A percentile compares a stretch with the other conserved stretches of the same genome.
phyloP scores from a whole-genome alignment of 106 monocot species.

The Acorus calamus region DNA sequence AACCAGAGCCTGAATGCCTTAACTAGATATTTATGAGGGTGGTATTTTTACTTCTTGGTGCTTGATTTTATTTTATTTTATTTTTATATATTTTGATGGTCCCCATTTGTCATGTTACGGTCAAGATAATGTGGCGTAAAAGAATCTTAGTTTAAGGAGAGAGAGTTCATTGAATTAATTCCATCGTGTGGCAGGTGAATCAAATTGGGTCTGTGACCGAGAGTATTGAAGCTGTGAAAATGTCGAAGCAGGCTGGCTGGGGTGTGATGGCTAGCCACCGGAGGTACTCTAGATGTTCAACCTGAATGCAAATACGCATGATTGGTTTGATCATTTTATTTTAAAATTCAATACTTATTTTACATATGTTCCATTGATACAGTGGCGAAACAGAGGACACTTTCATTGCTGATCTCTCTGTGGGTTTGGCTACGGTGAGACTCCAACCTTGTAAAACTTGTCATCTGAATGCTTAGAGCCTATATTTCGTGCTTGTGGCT shows the following conservation, averaged over 20 bases:
- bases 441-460: no score
- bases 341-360: not conserved
- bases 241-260: constrained; percentile 97
- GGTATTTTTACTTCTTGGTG: no score
- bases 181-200: constrained; percentile 48
- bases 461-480: no score
- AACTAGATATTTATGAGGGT: no score
- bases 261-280: constrained; percentile 98
- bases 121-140: not conserved
- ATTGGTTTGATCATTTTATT: no score
- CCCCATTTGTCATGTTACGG: no score
- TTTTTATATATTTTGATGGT: not conserved
- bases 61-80: not conserved
- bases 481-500: no score
- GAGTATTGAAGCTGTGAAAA: constrained; percentile 97
- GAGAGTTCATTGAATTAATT: not conserved
- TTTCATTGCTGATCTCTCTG: constrained; percentile 94
- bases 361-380: constrained; percentile 3
- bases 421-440: constrained; percentile 81
- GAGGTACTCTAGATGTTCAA: constrained; percentile 29
- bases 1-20: no score
- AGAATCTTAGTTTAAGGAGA: not conserved
- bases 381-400: constrained; percentile 99
- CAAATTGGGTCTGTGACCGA: constrained; percentile 99
- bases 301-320: no score